phyloP scores from a whole-genome alignment of 768 basidiomycete species.

The Xerocomellus amylosporus region DNA sequence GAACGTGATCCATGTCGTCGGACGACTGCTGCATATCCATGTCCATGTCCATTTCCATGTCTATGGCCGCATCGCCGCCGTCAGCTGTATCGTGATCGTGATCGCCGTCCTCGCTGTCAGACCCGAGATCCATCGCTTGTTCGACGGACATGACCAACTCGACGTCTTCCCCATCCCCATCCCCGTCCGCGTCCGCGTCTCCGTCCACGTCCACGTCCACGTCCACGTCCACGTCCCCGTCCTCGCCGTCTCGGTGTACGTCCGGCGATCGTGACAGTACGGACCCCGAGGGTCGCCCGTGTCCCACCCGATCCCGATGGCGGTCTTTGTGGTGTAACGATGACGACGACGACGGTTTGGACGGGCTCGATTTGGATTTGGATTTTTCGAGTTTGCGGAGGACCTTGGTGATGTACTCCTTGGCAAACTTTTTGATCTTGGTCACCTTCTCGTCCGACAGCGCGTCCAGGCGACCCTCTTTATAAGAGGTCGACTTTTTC shows the following conservation, averaged over 20 bases:
- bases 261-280: slow-evolving; percentile 5
- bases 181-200: background rate
- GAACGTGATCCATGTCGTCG: slow-evolving; percentile 27
- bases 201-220: slow-evolving; percentile 1
- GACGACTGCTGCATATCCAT: slow-evolving; percentile 23
- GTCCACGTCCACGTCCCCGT: slow-evolving; percentile 1
- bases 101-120: slow-evolving; percentile 33
- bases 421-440: slow-evolving; percentile 92
- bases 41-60: slow-evolving; percentile 4
- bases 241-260: slow-evolving; percentile 8
- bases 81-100: background rate
- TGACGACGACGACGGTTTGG: slow-evolving; percentile 16
- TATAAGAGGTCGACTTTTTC: slow-evolving; percentile 83
- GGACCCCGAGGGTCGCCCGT: slow-evolving; percentile 12
- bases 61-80: slow-evolving; percentile 17
- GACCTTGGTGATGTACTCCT: slow-evolving; percentile 86
- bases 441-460: slow-evolving; percentile 81
- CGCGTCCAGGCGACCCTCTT: slow-evolving; percentile 65
- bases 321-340: slow-evolving; percentile 18
- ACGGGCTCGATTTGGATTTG: slow-evolving; percentile 21
- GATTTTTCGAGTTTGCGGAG: slow-evolving; percentile 60
- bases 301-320: slow-evolving; percentile 2
- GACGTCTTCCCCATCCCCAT: slow-evolving; percentile 20
- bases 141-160: slow-evolving; percentile 41
- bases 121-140: slow-evolving; percentile 45